phyloP scores from a whole-genome alignment of 352 stramenopile species.

The Phytophthora quininea region DNA sequence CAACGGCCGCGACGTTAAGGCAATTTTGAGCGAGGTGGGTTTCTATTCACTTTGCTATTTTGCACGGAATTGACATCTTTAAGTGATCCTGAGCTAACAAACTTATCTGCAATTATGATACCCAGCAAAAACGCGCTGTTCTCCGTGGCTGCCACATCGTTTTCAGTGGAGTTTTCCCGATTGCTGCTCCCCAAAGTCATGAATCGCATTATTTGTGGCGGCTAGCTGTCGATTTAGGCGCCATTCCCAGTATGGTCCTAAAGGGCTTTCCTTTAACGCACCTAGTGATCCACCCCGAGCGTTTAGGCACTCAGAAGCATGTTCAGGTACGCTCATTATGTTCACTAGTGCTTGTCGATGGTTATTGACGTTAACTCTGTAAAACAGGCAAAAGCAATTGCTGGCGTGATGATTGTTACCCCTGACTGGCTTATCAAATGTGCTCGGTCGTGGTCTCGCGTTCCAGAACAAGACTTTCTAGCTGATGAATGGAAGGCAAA shows the following conservation, averaged over 20 bases:
- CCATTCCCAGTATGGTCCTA: constrained; percentile 67
- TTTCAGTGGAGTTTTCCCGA: constrained; percentile 84
- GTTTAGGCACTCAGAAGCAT: constrained; percentile 84
- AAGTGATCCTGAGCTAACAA: not conserved
- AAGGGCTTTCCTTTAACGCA: constrained; percentile 84
- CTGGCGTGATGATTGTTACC: constrained; percentile 66
- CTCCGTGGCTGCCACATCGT: constrained; percentile 71
- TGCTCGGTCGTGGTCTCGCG: constrained; percentile 69
- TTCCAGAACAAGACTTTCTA: constrained; percentile 67
- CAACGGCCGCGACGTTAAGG: constrained; percentile 71
- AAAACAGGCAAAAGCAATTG: constrained; percentile 60
- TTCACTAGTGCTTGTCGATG: not conserved
- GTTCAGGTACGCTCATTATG: constrained; percentile 44
- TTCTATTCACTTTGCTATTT: not conserved
- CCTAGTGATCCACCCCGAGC: constrained; percentile 81
- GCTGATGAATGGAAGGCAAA: constrained; percentile 70
- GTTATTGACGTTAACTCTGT: constrained; percentile 5
- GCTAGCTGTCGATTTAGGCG: constrained; percentile 73
- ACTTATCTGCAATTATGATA: constrained; percentile 2
- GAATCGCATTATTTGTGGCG: constrained; percentile 81
- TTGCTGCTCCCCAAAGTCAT: constrained; percentile 56
- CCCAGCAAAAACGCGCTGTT: constrained; percentile 71
- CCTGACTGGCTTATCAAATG: constrained; percentile 86
- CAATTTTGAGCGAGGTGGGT: constrained; percentile 63
- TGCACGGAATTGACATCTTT: not conserved